Evolutionary conservation across 2,329 filamentous ascomycete species (phyloP), one percentile per base, ranked within the genome.

Genomic region (Cercospora janseana): DNA sequence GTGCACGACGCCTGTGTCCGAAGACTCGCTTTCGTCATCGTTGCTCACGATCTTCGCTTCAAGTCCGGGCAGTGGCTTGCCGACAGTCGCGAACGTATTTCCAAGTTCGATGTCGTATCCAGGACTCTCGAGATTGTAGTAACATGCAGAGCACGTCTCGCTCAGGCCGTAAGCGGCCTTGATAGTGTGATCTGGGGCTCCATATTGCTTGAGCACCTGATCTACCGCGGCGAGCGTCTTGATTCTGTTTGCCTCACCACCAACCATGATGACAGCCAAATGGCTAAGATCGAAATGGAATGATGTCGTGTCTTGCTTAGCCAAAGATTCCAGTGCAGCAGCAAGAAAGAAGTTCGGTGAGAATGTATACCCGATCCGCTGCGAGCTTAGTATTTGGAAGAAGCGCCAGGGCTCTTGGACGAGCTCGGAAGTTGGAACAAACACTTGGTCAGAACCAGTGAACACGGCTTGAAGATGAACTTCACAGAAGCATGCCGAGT

Each of bases 401-500:
- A 73, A 80, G n/a, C 45, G 51, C 6, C 54, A 45, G 4, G 70
- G 79, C 38, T 61, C 60, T 29, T 64, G 51, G 0, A 76, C 51
- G 2, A 80, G 44, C n/a, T 75, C 69, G 1, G 67, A 57, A 0
- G 75, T 66, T 1, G 59, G 62, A 3, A 77, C 66, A 46, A 79
- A 76, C 8, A 80, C 57, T 56, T 80, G 77, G 35, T 71, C 63
- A 0, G 65, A 63, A 5, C 68, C 68, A 2, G 69, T 53, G 21
- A 52, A 65, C 37, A 79, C 58, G 1, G 78, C 75, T 10, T 72
- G 72, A 0, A 82, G 59, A 55, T 82, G 79, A 12, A 76, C 72
- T 44, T 82, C 75, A 1, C 69, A 65, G 3, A 83, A 62, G 51
- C 65, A 72, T 0, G 74, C 79, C 7, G 80, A 77, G 50, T 82